A percentile compares a stretch with the other conserved stretches of the same genome.
These are phyloP conservation scores for Dioscorea zingiberensis DNA, from an alignment of 106 monocot genomes.

Conservation along the genomic window DNA sequence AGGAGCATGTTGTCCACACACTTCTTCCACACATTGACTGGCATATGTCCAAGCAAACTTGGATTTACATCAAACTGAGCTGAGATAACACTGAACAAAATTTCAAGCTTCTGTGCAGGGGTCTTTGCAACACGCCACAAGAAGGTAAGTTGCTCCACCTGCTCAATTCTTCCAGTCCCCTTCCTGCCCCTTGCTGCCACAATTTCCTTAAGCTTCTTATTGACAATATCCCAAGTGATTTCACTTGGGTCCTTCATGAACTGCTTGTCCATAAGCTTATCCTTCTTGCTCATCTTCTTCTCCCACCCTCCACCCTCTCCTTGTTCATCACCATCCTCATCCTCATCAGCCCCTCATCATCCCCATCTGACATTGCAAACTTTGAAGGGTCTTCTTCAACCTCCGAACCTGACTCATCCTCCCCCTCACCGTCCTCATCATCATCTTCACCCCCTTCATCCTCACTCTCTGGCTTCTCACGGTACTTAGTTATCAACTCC, in stretches of 20 bases:
- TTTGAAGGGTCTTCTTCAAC: constrained; percentile 37
- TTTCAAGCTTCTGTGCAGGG: constrained; percentile 90
- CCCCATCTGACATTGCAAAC: constrained; percentile 24
- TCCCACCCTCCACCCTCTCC: constrained; percentile 29
- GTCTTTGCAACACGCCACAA: constrained; percentile 88
- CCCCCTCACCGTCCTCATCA: constrained; percentile 25
- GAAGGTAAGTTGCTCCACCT: constrained; percentile 88
- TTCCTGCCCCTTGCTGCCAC: constrained; percentile 83
- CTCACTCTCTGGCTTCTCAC: constrained; percentile 67
- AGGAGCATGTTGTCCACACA: constrained; percentile 70
- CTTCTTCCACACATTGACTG: constrained; percentile 81
- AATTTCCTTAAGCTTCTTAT: constrained; percentile 91
- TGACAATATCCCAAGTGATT: constrained; percentile 86
- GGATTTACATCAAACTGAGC: constrained; percentile 97
- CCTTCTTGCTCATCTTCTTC: constrained; percentile 48
- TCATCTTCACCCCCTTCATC: constrained; percentile 36
- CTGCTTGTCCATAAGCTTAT: constrained; percentile 66
- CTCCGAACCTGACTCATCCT: constrained; percentile 35
- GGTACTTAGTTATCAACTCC: constrained; percentile 49
- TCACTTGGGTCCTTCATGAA: constrained; percentile 83
- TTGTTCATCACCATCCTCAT: constrained; percentile 16
- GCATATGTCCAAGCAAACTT: constrained; percentile 90
- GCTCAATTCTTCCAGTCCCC: constrained; percentile 84
- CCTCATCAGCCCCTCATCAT: constrained; percentile 35
- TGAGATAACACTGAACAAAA: constrained; percentile 74